A percentile compares a stretch with the other conserved stretches of the same genome.
These are phyloP conservation scores for Taiozyma sp. DNA, from an alignment of 1,139 yeast genomes.

Conservation along the genomic window DNA sequence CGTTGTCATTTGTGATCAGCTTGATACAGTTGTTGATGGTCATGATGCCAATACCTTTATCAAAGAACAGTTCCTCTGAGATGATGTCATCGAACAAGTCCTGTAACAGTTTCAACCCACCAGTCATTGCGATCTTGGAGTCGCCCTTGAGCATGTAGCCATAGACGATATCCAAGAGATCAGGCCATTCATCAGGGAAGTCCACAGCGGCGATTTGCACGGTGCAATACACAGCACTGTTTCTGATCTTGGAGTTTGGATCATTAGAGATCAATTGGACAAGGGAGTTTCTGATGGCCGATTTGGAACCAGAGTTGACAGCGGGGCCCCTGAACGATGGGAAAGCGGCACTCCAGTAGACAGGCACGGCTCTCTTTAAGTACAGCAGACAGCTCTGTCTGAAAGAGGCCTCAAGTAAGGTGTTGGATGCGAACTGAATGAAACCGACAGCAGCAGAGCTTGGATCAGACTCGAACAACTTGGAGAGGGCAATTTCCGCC, in stretches of 20 bases:
- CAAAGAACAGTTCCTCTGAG: conserved; percentile 82
- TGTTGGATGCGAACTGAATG: conserved; percentile 22
- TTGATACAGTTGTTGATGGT: conserved; percentile 43
- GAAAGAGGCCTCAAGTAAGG: conserved; percentile 12
- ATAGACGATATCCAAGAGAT: conserved; percentile 47
- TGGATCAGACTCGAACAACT: conserved; percentile 27
- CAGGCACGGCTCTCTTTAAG: conserved; percentile 62
- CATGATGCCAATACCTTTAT: conserved; percentile 55
- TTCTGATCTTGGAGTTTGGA: conserved; percentile 55
- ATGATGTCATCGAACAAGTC: conserved; percentile 84
- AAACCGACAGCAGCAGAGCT: conserved; percentile 25
- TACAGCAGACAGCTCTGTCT: conserved; percentile 70
- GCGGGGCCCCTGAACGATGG: conserved; percentile 70
- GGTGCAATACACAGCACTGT: conserved; percentile 66
- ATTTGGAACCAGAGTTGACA: conserved; percentile 47
- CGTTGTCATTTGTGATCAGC: conserved; percentile 31
- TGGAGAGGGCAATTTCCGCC: conserved; percentile 28
- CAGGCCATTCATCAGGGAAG: conserved; percentile 96
- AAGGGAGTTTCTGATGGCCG: conserved; percentile 42
- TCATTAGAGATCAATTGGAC: conserved; percentile 47
- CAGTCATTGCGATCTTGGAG: conserved; percentile 37
- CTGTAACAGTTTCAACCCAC: conserved; percentile 64
- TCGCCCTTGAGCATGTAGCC: conserved; percentile 32
- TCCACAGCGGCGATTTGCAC: conserved; percentile 87
- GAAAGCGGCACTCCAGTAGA: conserved; percentile 84